These are phyloP conservation scores for Prorocentrum cordatum DNA, from an alignment of 169 alveolate species.

Conservation along the genomic window DNA sequence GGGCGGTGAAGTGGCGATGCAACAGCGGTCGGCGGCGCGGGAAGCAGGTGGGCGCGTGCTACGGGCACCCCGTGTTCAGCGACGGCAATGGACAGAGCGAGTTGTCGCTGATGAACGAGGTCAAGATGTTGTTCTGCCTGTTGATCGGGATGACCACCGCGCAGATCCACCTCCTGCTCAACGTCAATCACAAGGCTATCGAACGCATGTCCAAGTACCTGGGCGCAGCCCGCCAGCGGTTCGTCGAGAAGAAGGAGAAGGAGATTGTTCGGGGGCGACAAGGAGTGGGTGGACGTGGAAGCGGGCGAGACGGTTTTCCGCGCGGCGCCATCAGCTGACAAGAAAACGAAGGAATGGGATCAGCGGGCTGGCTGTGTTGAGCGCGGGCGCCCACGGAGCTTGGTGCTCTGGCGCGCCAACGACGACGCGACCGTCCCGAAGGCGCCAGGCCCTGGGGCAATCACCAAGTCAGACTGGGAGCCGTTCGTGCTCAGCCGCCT, in stretches of 20 bases:
- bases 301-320: neutral
- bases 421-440: too few relatives aligned
- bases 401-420: too few relatives aligned
- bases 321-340: too few relatives aligned
- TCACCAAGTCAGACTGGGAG: too few relatives aligned
- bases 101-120: neutral
- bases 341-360: too few relatives aligned
- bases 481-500: too few relatives aligned
- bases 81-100: neutral
- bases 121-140: neutral
- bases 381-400: too few relatives aligned
- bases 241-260: neutral
- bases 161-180: neutral
- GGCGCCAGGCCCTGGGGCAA: too few relatives aligned
- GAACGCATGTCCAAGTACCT: neutral
- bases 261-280: neutral
- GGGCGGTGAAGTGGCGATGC: too few relatives aligned
- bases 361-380: too few relatives aligned
- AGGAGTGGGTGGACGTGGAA: neutral
- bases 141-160: neutral
- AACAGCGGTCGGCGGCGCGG: too few relatives aligned
- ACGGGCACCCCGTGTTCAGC: neutral
- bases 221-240: neutral
- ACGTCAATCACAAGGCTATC: neutral
- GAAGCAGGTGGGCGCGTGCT: too few relatives aligned